Evolutionary conservation across 768 basidiomycete genomes (phyloP).

Genomic region (Mycena sanguinolenta): DNA sequence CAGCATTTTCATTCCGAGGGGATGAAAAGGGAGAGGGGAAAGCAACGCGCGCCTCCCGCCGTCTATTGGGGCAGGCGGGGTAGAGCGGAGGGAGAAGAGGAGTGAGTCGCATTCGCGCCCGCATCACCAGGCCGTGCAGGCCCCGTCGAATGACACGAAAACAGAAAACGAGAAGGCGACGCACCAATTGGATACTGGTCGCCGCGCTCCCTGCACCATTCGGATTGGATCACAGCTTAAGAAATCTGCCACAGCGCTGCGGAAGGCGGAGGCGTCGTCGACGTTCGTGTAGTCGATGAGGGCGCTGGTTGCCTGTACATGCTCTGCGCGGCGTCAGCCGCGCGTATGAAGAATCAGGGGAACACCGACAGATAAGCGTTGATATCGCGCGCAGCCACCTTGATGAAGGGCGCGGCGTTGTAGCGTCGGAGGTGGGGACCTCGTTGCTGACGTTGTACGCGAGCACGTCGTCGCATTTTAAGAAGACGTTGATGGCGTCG

Average conservation of each 20-base stretch:
- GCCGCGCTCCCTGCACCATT: background rate
- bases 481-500: constrained; percentile 69
- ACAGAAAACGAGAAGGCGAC: no score
- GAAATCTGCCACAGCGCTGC: background rate
- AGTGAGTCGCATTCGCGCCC: no score
- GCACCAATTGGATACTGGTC: constrained; percentile 2
- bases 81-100: no score
- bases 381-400: constrained; percentile 80
- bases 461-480: constrained; percentile 76
- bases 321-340: background rate
- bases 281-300: constrained; percentile 9
- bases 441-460: constrained; percentile 83
- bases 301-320: background rate
- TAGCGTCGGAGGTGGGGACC: constrained; percentile 54
- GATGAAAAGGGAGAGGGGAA: no score
- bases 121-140: no score
- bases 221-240: constrained; percentile 9
- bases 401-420: constrained; percentile 73
- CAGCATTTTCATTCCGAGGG: no score
- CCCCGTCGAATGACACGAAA: no score
- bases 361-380: constrained; percentile 69
- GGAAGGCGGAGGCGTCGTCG: constrained; percentile 2
- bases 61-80: no score
- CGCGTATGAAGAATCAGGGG: no score
- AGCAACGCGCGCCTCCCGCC: no score